These are phyloP conservation scores for Fraxinus cuspidata DNA, from an alignment of 257 asterid genomes.

Conservation along the genomic window DNA sequence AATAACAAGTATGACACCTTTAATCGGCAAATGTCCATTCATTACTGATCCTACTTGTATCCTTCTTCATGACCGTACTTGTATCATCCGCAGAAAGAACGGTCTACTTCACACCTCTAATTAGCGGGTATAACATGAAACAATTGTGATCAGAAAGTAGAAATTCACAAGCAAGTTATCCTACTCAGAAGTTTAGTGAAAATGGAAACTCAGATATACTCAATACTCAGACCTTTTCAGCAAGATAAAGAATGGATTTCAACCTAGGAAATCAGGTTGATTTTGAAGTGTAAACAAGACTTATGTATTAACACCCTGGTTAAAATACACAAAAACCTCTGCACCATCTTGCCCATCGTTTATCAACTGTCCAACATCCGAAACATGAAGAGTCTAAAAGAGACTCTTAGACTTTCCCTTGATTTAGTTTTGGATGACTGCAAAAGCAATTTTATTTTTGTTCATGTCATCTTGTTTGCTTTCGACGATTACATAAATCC, in stretches of 20 bases:
- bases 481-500: background rate
- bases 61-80: background rate
- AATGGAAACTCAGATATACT: background rate
- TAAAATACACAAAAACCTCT: background rate
- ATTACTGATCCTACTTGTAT: background rate
- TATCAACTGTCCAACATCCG: background rate
- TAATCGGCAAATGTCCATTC: background rate
- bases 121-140: no score
- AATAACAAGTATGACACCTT: background rate
- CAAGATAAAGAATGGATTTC: background rate
- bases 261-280: background rate
- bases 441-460: background rate
- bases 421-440: background rate
- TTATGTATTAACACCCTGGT: background rate
- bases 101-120: background rate
- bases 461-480: background rate
- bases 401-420: background rate
- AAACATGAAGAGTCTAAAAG: background rate
- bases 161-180: no score
- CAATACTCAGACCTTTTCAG: background rate
- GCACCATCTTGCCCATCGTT: background rate
- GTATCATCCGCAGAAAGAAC: background rate
- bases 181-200: no score
- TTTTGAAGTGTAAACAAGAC: background rate
- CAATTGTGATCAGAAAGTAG: no score